Percentiles rank a stretch among this genome's conserved stretches.
Conservation (phyloP, 2,329 filamentous ascomycete species). For the Venturia nashicola region DNA sequence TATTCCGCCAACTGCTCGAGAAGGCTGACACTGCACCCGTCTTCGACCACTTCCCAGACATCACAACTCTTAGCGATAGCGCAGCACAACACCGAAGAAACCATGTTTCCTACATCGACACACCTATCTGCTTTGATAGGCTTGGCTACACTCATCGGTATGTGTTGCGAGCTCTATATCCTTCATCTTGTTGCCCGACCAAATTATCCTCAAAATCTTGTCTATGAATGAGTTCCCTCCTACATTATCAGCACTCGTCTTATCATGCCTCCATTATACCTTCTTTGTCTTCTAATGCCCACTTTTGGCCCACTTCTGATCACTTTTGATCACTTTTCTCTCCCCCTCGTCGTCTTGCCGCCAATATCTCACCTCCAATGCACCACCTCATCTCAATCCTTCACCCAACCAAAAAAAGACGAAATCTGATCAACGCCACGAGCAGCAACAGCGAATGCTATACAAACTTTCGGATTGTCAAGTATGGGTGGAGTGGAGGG, state of each 20-base stretch:
- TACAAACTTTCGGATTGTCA: not conserved
- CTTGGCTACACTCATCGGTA: slow-evolving; percentile 1
- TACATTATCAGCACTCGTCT: not conserved
- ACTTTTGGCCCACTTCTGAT: too few species aligned
- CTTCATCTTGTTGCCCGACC: not conserved
- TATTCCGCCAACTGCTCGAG: slow-evolving; percentile 3
- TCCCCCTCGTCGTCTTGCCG: too few species aligned
- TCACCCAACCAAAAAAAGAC: not conserved
- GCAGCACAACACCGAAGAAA: not conserved
- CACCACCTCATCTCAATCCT: not conserved
- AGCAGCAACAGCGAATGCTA: not conserved
- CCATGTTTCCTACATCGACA: not conserved
- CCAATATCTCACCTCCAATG: too few species aligned
- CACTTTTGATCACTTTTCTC: too few species aligned
- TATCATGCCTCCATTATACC: not conserved
- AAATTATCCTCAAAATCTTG: not conserved
- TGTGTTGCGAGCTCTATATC: not conserved
- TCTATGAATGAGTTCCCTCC: not conserved
- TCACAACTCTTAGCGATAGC: not conserved
- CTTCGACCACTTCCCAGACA: not conserved
- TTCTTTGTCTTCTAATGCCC: not conserved
- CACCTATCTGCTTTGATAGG: not conserved
- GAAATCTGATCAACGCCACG: not conserved
- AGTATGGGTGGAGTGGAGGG: not conserved
- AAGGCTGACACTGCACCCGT: not conserved